Evolutionary conservation across 2,329 filamentous ascomycete species (phyloP), one percentile per base, ranked within the genome.

Genomic region (Fusarium chlamydosporum): DNA sequence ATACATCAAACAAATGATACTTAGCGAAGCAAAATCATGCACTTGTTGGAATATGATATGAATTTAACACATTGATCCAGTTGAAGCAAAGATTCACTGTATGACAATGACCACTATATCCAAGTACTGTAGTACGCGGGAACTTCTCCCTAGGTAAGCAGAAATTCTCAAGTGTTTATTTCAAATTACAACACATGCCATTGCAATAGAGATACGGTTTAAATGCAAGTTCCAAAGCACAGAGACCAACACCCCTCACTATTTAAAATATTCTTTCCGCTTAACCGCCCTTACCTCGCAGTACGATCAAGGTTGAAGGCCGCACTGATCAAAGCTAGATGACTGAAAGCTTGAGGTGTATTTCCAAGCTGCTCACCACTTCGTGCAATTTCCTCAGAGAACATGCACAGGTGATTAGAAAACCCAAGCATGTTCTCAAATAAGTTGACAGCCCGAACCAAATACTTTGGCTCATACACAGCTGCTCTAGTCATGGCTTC

Each of bases 371-470:
- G 91, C 78, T 94, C 91, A 12, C 92, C 92, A 52, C 86, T 89
- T 54, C 89, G 83, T 7, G 91, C 86, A 72, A 94, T 93, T 80
- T 94, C 91, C 76, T 94, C 91, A 9, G 89, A 92, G 76, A 93
- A 93, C 86, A 94, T 93, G 72, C 85, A 86, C 56, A 94, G 79
- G 76, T 94, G 91, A 76, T 94, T 94, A 2, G 89, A 88, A 79
- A 93, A 94, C 67, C 85, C 85, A 26, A 94, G 82, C 84, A 93
- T 92, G 73, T 92, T 93, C 79, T 94, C 91, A 71, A 94, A 94
- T 41, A 93, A 82, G 69, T 86, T 90, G 69, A 92, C 84, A 8
- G 91, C 87, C 12, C 84, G 82, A 13, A 82, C 77, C 20, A 90
- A 80, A 70, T 92, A 91, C 67, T 86, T 89, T n/a, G 82, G 81